Evolutionary conservation across 768 basidiomycete species (phyloP), one percentile per base, ranked within the genome.

Genomic region (Phaeotremella fagi): DNA sequence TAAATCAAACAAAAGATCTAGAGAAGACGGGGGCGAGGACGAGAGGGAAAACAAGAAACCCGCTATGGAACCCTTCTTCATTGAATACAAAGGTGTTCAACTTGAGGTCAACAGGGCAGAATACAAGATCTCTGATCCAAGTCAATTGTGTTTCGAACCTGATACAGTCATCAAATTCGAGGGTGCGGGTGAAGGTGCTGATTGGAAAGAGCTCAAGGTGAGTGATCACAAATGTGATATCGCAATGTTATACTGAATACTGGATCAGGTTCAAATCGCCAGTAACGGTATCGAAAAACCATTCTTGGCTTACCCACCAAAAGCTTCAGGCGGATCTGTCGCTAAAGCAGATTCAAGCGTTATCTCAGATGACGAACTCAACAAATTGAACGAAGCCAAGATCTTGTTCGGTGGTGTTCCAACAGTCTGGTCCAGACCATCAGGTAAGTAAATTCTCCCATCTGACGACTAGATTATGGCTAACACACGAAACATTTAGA

Each of bases 201-300:
- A 76, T 49, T 76, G 75, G 75, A 70, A 74, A 60, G 57, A 64
- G 24, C 56, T 76, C 59, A 76, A 76, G 68, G 74, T 72, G 52
- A 51, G 72, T 57, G 23, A 4, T 11, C 6, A 3, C 16, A 1
- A 16, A 15, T 7, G 22, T 4, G 5, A 33, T 16, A 33, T 33
- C 36, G 18, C 15, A 5, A 27, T 33, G 31, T 33, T 33, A 16
- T 7, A 33, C 31, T 33, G 31, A 33, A 7, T 33, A 33, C 16
- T 33, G 31, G 7, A 20, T 25, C 54, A 71, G 70, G 52, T 48
- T 16, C 62, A 70, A 49, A 58, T 71, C 33, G 44, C 55, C 41
- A 57, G 60, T 45, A 48, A 51, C 23, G 70, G 61, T n/a, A 66
- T 71, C 48, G 53, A 58, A 24, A 54, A 60, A 24, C 68, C 71